phyloP scores from a whole-genome alignment of 2,329 filamentous ascomycete genomes.

The Pyrenophora teres region DNA sequence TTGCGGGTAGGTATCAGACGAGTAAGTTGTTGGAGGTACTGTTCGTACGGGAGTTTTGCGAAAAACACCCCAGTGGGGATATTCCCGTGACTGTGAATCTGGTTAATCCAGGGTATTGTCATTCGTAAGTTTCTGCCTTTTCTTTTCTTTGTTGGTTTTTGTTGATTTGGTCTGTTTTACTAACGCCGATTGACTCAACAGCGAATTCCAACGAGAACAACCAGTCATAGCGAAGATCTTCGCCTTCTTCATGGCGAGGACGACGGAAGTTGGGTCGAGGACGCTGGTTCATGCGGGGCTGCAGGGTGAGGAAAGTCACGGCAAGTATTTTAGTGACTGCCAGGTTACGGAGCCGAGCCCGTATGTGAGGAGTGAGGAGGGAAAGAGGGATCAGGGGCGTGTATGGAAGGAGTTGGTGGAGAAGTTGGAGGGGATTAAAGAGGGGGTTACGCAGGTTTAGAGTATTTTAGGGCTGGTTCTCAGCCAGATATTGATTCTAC shows the following conservation, averaged over 20 bases:
- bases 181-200: background rate
- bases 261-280: conserved; percentile 49
- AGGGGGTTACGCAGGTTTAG: conserved; percentile 28
- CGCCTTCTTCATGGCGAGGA: conserved; percentile 38
- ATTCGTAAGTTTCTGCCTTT: conserved; percentile 26
- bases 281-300: conserved; percentile 49
- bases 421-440: conserved; percentile 47
- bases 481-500: no score
- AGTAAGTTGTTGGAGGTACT: conserved; percentile 44
- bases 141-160: background rate
- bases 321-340: conserved; percentile 49
- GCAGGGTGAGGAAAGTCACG: conserved; percentile 46
- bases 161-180: background rate
- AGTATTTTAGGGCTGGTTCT: no score
- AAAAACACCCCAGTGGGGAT: conserved; percentile 13
- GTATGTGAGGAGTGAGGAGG: conserved; percentile 47
- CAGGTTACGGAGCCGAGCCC: conserved; percentile 32
- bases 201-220: conserved; percentile 29
- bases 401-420: conserved; percentile 49
- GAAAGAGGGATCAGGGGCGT: conserved; percentile 40
- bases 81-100: conserved; percentile 40
- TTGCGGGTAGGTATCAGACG: conserved; percentile 29
- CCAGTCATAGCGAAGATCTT: conserved; percentile 15
- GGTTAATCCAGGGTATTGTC: conserved; percentile 44
- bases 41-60: conserved; percentile 28